These are phyloP conservation scores for Alloteropsis angusta DNA, from an alignment of 202 grass and related monocot genomes.

Conservation along the genomic window DNA sequence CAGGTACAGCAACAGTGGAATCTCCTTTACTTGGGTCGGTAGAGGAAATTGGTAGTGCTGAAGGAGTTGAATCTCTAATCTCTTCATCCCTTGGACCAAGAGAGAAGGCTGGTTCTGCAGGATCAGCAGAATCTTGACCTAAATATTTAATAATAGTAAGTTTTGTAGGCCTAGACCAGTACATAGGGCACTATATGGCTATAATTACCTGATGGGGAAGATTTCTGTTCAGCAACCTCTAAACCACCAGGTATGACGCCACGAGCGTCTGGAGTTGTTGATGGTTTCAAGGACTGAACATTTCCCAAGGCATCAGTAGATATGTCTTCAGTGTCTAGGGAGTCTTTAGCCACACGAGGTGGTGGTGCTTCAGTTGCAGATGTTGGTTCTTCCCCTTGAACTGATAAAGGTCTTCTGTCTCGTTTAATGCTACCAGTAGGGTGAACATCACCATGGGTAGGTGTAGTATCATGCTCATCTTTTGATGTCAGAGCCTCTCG, in stretches of 20 bases:
- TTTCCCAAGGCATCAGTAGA: background rate
- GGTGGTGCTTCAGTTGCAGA: background rate
- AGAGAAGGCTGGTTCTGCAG: background rate
- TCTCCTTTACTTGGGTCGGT: background rate
- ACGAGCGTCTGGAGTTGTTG: background rate
- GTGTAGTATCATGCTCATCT: background rate
- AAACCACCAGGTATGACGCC: background rate
- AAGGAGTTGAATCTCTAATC: background rate
- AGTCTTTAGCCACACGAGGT: background rate
- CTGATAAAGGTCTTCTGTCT: background rate
- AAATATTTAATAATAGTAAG: background rate
- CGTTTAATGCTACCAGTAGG: background rate
- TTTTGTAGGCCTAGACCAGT: background rate
- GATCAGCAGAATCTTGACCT: slow-evolving; percentile 19
- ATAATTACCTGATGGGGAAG: slow-evolving; percentile 1
- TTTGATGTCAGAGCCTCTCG: background rate
- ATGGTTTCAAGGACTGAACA: background rate
- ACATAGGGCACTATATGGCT: background rate
- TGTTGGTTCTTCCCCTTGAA: background rate
- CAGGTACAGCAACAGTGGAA: background rate
- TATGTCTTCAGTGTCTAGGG: background rate
- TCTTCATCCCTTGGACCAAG: background rate
- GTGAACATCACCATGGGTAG: background rate
- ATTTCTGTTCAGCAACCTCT: background rate
- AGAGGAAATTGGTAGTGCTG: background rate